Evolutionary conservation across 306 rosid genomes (phyloP).

Genomic region (Aeschynomene evenia): DNA sequence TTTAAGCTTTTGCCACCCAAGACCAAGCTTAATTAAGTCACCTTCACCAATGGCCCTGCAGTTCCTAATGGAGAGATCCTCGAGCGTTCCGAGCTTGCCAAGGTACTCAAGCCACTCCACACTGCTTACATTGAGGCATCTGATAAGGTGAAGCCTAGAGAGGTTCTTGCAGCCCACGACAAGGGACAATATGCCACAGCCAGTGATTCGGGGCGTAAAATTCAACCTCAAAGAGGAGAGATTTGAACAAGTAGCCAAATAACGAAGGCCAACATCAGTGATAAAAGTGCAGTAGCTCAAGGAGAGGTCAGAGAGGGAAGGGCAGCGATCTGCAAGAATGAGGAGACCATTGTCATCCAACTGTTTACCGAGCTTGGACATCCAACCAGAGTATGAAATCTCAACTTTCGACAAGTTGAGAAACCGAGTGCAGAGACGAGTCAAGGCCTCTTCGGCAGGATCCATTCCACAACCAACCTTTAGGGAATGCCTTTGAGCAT

Average conservation of each 20-base stretch:
- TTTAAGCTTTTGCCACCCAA: slow-evolving; percentile 70
- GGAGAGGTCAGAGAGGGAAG: slow-evolving; percentile 58
- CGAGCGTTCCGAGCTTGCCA: slow-evolving; percentile 48
- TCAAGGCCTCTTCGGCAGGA: slow-evolving; percentile 81
- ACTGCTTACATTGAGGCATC: slow-evolving; percentile 78
- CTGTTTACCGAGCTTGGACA: slow-evolving; percentile 86
- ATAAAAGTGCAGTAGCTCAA: slow-evolving; percentile 81
- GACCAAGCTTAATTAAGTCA: slow-evolving; percentile 60
- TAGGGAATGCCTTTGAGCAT: slow-evolving; percentile 62
- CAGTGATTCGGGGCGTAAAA: slow-evolving; percentile 75
- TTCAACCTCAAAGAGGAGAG: slow-evolving; percentile 69
- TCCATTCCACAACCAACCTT: slow-evolving; percentile 86
- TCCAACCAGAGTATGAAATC: slow-evolving; percentile 84
- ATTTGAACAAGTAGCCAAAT: slow-evolving; percentile 64
- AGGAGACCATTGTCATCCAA: slow-evolving; percentile 83
- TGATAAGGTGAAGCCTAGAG: slow-evolving; percentile 67
- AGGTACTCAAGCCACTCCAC: slow-evolving; percentile 69
- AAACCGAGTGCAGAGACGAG: slow-evolving; percentile 68
- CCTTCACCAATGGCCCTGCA: slow-evolving; percentile 64
- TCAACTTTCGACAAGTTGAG: slow-evolving; percentile 59
- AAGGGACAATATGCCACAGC: slow-evolving; percentile 79
- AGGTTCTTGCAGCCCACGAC: slow-evolving; percentile 82
- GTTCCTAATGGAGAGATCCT: slow-evolving; percentile 54
- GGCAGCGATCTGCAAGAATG: slow-evolving; percentile 58
- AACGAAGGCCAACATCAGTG: slow-evolving; percentile 75